Evolutionary conservation across 2,329 filamentous ascomycete species (phyloP), one percentile per base, ranked within the genome.

Genomic region (Beauveria caledonica): DNA sequence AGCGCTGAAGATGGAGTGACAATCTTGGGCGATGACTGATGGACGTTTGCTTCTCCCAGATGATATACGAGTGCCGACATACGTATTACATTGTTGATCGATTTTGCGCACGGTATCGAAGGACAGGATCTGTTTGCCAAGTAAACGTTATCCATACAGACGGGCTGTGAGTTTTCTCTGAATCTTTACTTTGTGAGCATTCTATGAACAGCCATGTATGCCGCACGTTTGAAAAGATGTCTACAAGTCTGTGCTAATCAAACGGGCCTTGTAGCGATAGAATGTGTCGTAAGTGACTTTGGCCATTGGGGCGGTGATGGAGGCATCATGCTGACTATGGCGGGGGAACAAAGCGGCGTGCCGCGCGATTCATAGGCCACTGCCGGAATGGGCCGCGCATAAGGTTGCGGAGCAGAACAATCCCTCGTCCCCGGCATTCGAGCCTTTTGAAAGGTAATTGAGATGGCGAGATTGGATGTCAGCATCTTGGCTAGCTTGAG

Each of bases 21-120:
- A 27, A 27, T 29, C 11, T 17, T 8, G 46, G 25, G 9, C 17
- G 23, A 55, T 29, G 19, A n/a, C n/a, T n/a, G 15, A 42, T 21
- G 21, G 15, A 23, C 5, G 5, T 11, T 6, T 25, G 19, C 3
- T 17, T n/a, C 29, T 10, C 19, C 17, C 36, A 59, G 56, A 52
- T 59, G 48, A 25, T 59, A 23, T 59, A 36, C 39, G 48, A 51
- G 3, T 59, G 56, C 39, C 17, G n/a, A 8, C 56, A 59, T 10
- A 7, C 3, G 4, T 52, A 59, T 39, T 45, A 51, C 48, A 51
- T 59, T 15, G 9, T 59, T 15, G 56, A 36, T 5, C 17, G 21
- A 4, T 59, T 59, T 25, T 59, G 56, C 56, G 25, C 19, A 2
- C 21, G 3, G 5, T 59, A 59, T 39, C 46, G 39, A 2, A 17